These are phyloP conservation scores for Colletotrichum simmondsii DNA, from an alignment of 2,329 filamentous ascomycete genomes.

Conservation along the genomic window DNA sequence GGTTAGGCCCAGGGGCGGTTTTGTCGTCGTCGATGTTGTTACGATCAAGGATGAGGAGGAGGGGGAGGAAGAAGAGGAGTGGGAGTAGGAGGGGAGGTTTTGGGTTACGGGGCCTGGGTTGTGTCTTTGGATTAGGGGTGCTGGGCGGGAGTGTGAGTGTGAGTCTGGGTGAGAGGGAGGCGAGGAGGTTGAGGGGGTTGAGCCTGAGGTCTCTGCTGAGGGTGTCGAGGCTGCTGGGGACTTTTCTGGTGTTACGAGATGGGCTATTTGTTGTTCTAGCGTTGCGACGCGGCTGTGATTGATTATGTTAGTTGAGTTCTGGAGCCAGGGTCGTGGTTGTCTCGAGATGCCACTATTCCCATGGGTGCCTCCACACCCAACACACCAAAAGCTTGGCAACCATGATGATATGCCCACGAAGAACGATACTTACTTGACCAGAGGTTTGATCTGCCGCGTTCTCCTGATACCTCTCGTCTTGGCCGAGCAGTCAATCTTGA, in stretches of 20 bases:
- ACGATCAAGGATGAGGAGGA: background rate
- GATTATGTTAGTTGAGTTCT: background rate
- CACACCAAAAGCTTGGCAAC: too few relatives aligned
- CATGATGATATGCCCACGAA: too few relatives aligned
- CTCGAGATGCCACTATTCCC: background rate
- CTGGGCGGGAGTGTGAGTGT: background rate
- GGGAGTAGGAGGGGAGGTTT: too few relatives aligned
- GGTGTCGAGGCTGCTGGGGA: background rate
- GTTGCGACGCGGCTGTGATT: conserved; percentile 38
- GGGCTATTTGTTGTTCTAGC: conserved; percentile 38
- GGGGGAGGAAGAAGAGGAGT: too few relatives aligned
- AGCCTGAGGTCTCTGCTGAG: background rate
- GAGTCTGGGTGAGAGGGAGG: background rate
- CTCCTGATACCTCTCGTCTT: conserved; percentile 45
- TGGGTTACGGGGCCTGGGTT: background rate
- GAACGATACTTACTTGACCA: conserved; percentile 38
- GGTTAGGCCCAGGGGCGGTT: conserved; percentile 48
- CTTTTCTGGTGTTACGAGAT: conserved; percentile 25
- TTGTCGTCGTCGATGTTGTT: background rate
- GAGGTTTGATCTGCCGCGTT: conserved; percentile 42
- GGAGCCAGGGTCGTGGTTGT: background rate
- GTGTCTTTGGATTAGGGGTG: background rate
- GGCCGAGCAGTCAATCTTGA: conserved; percentile 41
- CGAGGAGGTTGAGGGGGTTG: background rate
- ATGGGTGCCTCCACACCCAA: too few relatives aligned